phyloP scores from a whole-genome alignment of 208 protist genomes.

The Leishmania arabica region DNA sequence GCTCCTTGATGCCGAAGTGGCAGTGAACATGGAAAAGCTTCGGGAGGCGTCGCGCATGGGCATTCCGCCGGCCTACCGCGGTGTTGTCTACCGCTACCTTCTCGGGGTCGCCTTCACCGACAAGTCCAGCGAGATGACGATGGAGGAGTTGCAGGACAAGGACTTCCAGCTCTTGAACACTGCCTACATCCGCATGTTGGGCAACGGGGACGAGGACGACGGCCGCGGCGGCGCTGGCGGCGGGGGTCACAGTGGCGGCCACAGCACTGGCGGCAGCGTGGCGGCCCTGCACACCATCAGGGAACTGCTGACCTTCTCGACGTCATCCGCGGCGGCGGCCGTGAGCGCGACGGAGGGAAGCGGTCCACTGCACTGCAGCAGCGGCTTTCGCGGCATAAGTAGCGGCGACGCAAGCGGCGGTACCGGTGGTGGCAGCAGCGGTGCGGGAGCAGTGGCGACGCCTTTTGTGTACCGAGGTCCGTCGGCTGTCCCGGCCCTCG shows the following conservation, averaged over 20 bases:
- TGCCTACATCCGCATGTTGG: conserved; percentile 46
- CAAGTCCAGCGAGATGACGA: conserved; percentile 85
- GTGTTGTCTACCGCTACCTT: conserved; percentile 84
- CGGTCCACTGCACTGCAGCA: conserved; percentile 18
- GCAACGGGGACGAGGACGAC: conserved; percentile 24
- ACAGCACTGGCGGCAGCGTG: conserved; percentile 1
- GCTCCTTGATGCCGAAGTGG: conserved; percentile 80
- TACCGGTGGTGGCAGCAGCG: conserved; percentile 4
- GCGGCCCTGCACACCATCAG: conserved; percentile 23
- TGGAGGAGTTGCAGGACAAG: conserved; percentile 83
- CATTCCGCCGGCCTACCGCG: conserved; percentile 63
- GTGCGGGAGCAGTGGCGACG: background rate
- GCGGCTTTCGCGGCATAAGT: conserved; percentile 1
- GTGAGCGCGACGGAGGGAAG: conserved; percentile 4
- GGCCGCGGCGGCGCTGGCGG: conserved; percentile 18
- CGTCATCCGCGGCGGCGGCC: conserved; percentile 12
- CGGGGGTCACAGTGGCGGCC: conserved; percentile 5
- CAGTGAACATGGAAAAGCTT: conserved; percentile 66
- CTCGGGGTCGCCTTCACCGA: conserved; percentile 75
- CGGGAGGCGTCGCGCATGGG: conserved; percentile 79
- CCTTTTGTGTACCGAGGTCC: conserved; percentile 30
- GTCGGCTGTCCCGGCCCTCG: conserved; percentile 3
- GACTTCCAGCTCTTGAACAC: conserved; percentile 63
- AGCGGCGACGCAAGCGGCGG: conserved; percentile 10
- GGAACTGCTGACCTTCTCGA: conserved; percentile 20